Evolutionary conservation across 495 filamentous ascomycete species (phyloP), one percentile per base, ranked within the genome.

Genomic region (Xylaria sp.): DNA sequence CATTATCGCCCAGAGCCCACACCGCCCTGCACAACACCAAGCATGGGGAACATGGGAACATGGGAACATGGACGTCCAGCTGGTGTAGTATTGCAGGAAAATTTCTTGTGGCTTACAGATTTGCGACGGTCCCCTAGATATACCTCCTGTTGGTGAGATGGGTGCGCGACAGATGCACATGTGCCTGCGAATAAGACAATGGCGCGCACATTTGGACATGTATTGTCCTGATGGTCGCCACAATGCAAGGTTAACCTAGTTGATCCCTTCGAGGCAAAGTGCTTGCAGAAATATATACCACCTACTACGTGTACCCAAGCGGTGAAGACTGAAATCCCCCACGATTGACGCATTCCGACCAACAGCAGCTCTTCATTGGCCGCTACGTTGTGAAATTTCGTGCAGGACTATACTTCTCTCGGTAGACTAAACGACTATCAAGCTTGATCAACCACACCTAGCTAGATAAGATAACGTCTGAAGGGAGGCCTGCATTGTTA

Each of bases 401-500:
- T 9, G 44, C 29, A 1, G 14, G n/a, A 35, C 41, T 52, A 48
- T 59, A 41, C 67, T 61, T 40, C 33, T 62, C 44, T 69, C 19
- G 57, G 67, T 44, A 69, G 53, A 44, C 57, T 61, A 35, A 19
- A 31, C 57, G 67, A 19, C 17, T 41, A 48, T 69, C 67, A 43
- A 62, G 21, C 26, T 57, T 41, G 40, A 59, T 46, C 66, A 61
- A 41, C 63, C 63, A 33, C n/a, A n/a, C n/a, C n/a, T n/a, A n/a
- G n/a, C n/a, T n/a, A 21, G 63, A 66, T 66, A 53, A 65, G 46
- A 17, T 46, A 37, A n/a, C 14, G 21, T 50, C 37, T n/a, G 44
- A 65, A 50, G 37, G 31, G 7, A 43, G 26, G 35, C 43, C 5
- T 64, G 43, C 61, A 33, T 64, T 8, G 43, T 21, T 44, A 15